Conservation (phyloP, 1,139 yeast genomes). For the Geotrichum histeridarum region DNA sequence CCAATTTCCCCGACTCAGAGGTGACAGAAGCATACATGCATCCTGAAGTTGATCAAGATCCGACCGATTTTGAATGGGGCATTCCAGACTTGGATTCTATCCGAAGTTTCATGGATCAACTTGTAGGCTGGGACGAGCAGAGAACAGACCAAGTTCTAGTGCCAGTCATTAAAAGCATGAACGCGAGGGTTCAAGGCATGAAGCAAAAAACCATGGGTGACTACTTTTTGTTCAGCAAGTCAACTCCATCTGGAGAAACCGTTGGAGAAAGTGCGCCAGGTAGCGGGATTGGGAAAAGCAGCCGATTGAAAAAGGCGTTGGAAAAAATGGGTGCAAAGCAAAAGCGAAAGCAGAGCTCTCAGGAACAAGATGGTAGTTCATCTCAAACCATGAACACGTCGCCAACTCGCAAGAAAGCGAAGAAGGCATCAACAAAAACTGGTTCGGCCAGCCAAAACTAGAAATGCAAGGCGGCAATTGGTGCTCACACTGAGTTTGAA, state of each 20-base stretch:
- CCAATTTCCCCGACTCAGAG: constrained; percentile 60
- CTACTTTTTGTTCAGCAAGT: neutral
- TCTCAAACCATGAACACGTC: neutral
- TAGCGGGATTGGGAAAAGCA: constrained; percentile 3
- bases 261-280: constrained; percentile 1
- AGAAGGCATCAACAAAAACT: neutral
- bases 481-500: neutral
- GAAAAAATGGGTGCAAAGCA: constrained; percentile 6
- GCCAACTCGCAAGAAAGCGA: neutral
- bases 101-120: constrained; percentile 59
- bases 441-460: neutral
- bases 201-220: constrained; percentile 20
- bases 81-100: constrained; percentile 77
- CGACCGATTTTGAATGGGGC: constrained; percentile 83
- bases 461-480: neutral
- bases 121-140: constrained; percentile 78
- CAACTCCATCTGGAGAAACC: neutral
- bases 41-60: constrained; percentile 82
- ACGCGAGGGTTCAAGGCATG: constrained; percentile 43
- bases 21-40: constrained; percentile 67
- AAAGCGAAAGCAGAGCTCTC: neutral
- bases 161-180: constrained; percentile 82
- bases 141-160: constrained; percentile 77
- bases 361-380: too few species aligned
- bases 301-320: constrained; percentile 7